Base-by-base conservation (phyloP, 2,329 filamentous ascomycete species). In the Fusarium metavorans region DNA sequence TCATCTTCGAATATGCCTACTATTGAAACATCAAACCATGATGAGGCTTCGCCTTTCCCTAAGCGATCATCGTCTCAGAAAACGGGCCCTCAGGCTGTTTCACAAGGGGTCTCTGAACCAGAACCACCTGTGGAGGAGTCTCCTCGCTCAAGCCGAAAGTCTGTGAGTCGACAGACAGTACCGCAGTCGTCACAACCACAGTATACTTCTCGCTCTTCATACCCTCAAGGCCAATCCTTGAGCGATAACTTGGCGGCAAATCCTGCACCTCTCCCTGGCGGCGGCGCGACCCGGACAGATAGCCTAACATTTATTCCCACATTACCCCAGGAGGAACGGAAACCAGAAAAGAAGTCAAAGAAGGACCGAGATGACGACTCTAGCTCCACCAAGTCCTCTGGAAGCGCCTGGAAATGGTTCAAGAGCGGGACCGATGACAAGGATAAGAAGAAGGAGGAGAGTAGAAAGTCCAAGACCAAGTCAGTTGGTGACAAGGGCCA, bases 271-370 rank as follows among this genome's bases (percentile, higher is more conserved):
- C 83, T 96, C 3, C 92, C 93, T 25, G 93, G 93, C 14, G 92
- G 91, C 65, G 90, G 87, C 66, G 92, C 89, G 9, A 84, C 81
- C 8, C 90, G 93, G 54, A 96, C 94, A 1, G 95, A 97, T 81
- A 91, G 88, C 58, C 85, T 97, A 16, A 95, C 94, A 0, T 93
- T 95, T 75, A 95, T 97, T 61, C 94, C 95, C 0, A 96, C 92
- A 0, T 85, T 93, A 52, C 85, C 68, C 79, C 62, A 78, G 85
- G 93, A 95, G 67, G 94, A 97, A 64, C 93, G 91, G 81, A 94
- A 93, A 77, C 78, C 85, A 0, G 93, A 95, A n/a, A 92, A 91
- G 81, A 94, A 92, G 76, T 88, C 90, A 60, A 95, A 93, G 80
- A 95, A 93, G 79, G 93, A 95, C 6, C 91, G 89, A 72, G 89